phyloP scores from a whole-genome alignment of 2,329 filamentous ascomycete species.

The Colletotrichum musae region DNA sequence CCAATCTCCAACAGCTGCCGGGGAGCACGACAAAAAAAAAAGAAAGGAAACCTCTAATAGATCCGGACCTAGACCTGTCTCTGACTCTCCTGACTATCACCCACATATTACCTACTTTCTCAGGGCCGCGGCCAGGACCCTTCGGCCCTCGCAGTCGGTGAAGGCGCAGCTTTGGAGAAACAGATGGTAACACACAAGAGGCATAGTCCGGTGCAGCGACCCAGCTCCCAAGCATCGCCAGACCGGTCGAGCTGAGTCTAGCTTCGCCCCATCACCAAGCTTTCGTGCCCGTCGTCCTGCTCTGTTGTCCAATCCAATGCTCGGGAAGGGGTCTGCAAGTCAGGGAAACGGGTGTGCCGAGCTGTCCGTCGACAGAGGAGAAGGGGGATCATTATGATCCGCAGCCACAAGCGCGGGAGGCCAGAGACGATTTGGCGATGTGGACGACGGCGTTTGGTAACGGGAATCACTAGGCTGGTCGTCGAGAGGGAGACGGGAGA shows the following conservation, averaged over 20 bases:
- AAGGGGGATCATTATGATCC: slow-evolving; percentile 17
- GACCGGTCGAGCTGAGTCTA: slow-evolving; percentile 17
- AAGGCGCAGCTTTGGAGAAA: slow-evolving; percentile 16
- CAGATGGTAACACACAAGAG: slow-evolving; percentile 13
- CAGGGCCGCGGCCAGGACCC: background rate
- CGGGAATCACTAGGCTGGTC: background rate
- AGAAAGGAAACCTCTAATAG: background rate
- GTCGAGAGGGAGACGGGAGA: background rate
- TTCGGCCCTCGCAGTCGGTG: slow-evolving; percentile 26
- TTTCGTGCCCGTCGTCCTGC: background rate
- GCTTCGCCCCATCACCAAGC: background rate
- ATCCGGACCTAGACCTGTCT: slow-evolving; percentile 11
- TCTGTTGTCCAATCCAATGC: slow-evolving; percentile 13
- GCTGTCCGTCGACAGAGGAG: slow-evolving; percentile 7
- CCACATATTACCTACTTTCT: background rate
- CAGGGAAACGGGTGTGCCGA: slow-evolving; percentile 17
- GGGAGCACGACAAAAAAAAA: background rate
- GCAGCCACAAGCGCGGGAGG: slow-evolving; percentile 29
- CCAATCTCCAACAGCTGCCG: slow-evolving; percentile 1
- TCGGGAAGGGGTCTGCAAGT: slow-evolving; percentile 12
- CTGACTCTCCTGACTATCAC: slow-evolving; percentile 15
- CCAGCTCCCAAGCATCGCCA: slow-evolving; percentile 14
- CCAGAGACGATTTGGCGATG: slow-evolving; percentile 4
- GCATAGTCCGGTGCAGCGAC: slow-evolving; percentile 18
- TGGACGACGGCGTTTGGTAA: slow-evolving; percentile 23